Evolutionary conservation across 768 basidiomycete species (phyloP).

Genomic region (Panellus pusillus): DNA sequence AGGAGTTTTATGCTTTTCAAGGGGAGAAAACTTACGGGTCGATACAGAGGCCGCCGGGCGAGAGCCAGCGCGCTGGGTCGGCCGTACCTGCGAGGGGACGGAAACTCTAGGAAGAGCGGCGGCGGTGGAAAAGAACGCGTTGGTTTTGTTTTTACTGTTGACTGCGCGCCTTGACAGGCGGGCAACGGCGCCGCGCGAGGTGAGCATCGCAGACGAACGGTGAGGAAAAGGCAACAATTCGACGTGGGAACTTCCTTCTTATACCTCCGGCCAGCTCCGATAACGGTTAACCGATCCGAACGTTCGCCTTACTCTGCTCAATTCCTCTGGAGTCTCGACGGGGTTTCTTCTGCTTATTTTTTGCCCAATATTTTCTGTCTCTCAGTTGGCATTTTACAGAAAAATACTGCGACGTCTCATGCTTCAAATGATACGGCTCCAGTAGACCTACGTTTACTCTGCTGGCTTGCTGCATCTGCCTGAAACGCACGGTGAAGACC

Average conservation of each 20-base stretch:
- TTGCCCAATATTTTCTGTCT: too few relatives aligned
- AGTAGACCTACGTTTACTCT: too few relatives aligned
- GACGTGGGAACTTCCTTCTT: slow-evolving; percentile 2
- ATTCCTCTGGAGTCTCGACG: too few relatives aligned
- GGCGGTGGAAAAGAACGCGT: slow-evolving; percentile 80
- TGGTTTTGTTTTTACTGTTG: slow-evolving; percentile 71
- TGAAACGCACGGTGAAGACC: too few relatives aligned
- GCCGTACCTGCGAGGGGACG: slow-evolving; percentile 37
- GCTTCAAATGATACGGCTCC: too few relatives aligned
- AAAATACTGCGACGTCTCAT: too few relatives aligned
- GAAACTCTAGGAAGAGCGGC: slow-evolving; percentile 56
- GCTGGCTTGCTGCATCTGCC: too few relatives aligned
- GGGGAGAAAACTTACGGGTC: slow-evolving; percentile 44
- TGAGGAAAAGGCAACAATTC: slow-evolving; percentile 13
- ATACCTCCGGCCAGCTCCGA: slow-evolving; percentile 4
- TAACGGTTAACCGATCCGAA: background rate
- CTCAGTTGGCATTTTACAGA: too few relatives aligned
- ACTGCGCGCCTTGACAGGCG: slow-evolving; percentile 85
- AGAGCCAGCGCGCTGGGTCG: slow-evolving; percentile 45
- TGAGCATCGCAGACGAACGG: slow-evolving; percentile 66
- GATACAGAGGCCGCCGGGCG: slow-evolving; percentile 52
- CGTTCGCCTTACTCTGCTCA: too few relatives aligned
- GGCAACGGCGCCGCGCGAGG: slow-evolving; percentile 81
- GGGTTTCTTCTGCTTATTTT: too few relatives aligned
- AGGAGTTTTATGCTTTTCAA: slow-evolving; percentile 2